These are phyloP conservation scores for Xanthoparmelia taractica DNA, from an alignment of 495 filamentous ascomycete genomes.

Conservation along the genomic window DNA sequence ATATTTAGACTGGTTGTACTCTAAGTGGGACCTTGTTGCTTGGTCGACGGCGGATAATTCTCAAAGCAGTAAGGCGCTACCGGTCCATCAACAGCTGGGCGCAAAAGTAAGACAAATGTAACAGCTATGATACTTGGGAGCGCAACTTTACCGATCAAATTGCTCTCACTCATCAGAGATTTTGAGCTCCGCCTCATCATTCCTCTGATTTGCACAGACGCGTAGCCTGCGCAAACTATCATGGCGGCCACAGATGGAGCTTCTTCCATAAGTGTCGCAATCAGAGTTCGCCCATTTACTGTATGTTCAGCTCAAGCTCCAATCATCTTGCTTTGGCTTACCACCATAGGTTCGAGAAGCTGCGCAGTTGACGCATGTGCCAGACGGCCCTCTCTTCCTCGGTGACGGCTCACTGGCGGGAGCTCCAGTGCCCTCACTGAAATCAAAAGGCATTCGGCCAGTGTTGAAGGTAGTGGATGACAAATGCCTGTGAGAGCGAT, in stretches of 20 bases:
- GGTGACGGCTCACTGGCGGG: slow-evolving; percentile 89
- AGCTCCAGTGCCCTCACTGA: slow-evolving; percentile 65
- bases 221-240: slow-evolving; percentile 19
- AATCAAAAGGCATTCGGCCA: slow-evolving; percentile 76
- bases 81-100: slow-evolving; percentile 11
- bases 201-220: neutral
- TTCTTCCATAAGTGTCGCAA: slow-evolving; percentile 62
- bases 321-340: slow-evolving; percentile 16
- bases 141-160: neutral
- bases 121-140: neutral
- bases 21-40: no score
- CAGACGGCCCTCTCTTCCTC: slow-evolving; percentile 85
- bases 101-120: slow-evolving; percentile 11
- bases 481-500: slow-evolving; percentile 69
- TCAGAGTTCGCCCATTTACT: slow-evolving; percentile 90
- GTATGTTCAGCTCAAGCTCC: slow-evolving; percentile 43
- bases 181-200: neutral
- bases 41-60: slow-evolving; percentile 7
- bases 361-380: slow-evolving; percentile 61
- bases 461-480: slow-evolving; percentile 97
- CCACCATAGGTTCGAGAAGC: slow-evolving; percentile 51
- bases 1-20: no score
- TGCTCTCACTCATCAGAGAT: neutral
- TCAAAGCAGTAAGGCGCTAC: slow-evolving; percentile 4
- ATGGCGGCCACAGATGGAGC: slow-evolving; percentile 54